Evolutionary conservation across 2,329 filamentous ascomycete genomes (phyloP), one percentile per base, ranked within the genome.

Genomic region (Fusarium sp.): DNA sequence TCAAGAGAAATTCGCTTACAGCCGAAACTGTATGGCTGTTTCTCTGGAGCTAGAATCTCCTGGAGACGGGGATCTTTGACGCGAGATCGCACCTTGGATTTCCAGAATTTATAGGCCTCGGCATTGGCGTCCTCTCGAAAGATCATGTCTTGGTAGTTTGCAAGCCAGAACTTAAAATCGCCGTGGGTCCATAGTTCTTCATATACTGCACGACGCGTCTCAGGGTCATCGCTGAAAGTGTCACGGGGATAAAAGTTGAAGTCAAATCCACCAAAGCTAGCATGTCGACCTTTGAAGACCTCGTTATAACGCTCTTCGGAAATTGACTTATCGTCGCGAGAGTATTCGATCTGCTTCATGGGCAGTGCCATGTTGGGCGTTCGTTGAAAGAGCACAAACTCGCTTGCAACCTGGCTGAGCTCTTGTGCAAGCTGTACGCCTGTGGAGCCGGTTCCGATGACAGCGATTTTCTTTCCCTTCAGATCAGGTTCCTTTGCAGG

Each of bases 21-120:
- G 9, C 59, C 63, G 19, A 71, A 74, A 3, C 47, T 50, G 16
- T 53, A 68, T 1, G 63, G 66, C 4, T 64, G 56, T 3, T 50
- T 49, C 18, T 32, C 25, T 1, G 69, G 71, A 1, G 66, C 71
- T 2, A 74, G 47, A 6, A 40, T n/a, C 43, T 52, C 43, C 2
- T 52, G 33, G 4, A 6, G 3, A 0, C 43, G 33, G 1, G 25
- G 33, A 32, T 28, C 35, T 3, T 40, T 40, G 60, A 89, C 81
- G 3, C 87, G 81, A 12, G 77, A 78, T 3, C 84, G 79, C 1
- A 82, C 82, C 71, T 86, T 87, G 12, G 79, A 80, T 2, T 79
- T 80, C 84, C 87, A 88, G 76, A 88, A 89, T 5, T 85, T 79
- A 68, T 88, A 89, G 2, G 82, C 78, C 6, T 80, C 78, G 6